Evolutionary conservation across 139 green algal genomes (phyloP), one percentile per base, ranked within the genome.

Genomic region (Chlorella ohadii): DNA sequence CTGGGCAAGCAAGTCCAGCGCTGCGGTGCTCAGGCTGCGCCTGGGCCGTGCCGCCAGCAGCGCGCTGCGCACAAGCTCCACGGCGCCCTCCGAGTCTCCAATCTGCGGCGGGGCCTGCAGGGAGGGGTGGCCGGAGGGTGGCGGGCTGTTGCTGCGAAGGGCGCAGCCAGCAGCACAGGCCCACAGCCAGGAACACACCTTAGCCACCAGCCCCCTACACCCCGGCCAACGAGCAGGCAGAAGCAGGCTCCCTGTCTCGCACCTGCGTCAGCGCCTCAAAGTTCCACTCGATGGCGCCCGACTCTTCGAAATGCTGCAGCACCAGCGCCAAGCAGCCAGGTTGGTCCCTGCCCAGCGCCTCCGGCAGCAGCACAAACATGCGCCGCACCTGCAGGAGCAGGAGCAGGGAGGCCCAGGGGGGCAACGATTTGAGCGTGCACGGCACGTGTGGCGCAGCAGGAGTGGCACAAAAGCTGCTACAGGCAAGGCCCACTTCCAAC

Each of bases 361-460:
- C 80, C 0, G 80, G 80, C 25, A 85, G 80, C 51, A 85, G 47
- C 80, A 85, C 56, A 25, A 59, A 33, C 55, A 79, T 72, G 80
- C 80, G 67, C 16, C 80, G 67, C 51, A 85, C 34, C 68, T 84
- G 79, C 47, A n/a, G 19, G 11, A 38, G 51, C 51, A n/a, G n/a
- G n/a, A n/a, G n/a, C n/a, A n/a, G 12, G 25, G 51, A 1, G 20
- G 36, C 22, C 22, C 51, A 23, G 15, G 51, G 15, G 51, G 15
- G 51, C 51, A 59, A 59, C 2, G 9, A 13, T 9, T 59, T 59
- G 51, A 20, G 51, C 51, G 19, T 20, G 51, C 51, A 22, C 7
- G 44, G 6, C 7, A 11, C 7, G 44, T 55, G 44, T n/a, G n/a
- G n/a, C n/a, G n/a, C n/a, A n/a, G n/a, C n/a, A n/a, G n/a, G n/a